Base-by-base conservation (phyloP, 2,329 filamentous ascomycete species). In the Gyromitra esculenta region DNA sequence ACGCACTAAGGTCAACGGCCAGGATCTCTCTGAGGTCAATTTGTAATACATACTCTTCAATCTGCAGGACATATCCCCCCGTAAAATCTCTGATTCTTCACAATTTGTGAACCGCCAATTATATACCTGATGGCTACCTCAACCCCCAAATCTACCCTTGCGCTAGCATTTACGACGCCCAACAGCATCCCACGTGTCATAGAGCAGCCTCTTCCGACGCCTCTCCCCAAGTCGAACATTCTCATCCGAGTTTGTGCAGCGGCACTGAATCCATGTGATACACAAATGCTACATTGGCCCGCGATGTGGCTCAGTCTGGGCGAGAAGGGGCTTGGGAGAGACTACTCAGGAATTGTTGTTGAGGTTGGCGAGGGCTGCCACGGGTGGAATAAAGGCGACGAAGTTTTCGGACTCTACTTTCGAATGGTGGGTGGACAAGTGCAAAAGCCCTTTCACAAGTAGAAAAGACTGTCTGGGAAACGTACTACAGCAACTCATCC, bases 401-500 rank as follows among this genome's bases (percentile, higher is more conserved):
- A 70, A 5, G 66, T 70, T 3, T 70, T 70, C 52, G 66, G 66
- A 13, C n/a, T 70, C 15, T 70, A 39, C 43, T 62, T 70, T 7
- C 56, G 45, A n/a, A 0, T 60, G 41, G 66, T 70, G 8, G 41
- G 66, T 70, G 7, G 15, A 54, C 21, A 9, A 18, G 13, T 31
- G 25, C 31, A 15, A 11, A n/a, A 39, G 35, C 11, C 25, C 25
- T 31, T 31, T 31, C 2, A 31, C 7, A 57, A 57, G 18, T 21
- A 21, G 9, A 35, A 57, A 52, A 31, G 25, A 31, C 25, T 31
- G 25, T 31, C 25, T 31, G 25, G 25, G 25, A 31, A 31, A 31
- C 25, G 4, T 31, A n/a, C 2, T 52, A 5, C 18, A 52, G 11
- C 48, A 52, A 18, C n/a, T 18, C 18, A 52, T 5, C 18, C 18